These are phyloP conservation scores for Metschnikowia aberdeeniae DNA, from an alignment of 805 yeast species.

Conservation along the genomic window DNA sequence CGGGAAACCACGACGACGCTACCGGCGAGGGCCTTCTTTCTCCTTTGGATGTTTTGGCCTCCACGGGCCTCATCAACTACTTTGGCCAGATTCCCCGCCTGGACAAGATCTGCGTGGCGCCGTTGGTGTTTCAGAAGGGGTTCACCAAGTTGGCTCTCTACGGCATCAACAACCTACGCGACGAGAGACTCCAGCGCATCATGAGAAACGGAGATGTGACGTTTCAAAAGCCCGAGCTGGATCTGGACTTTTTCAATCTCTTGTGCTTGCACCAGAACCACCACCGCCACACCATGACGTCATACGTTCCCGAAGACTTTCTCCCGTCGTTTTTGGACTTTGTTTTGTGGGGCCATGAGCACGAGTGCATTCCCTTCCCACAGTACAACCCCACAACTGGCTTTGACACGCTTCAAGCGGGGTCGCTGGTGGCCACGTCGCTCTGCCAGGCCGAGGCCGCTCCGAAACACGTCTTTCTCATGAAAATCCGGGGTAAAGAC, in stretches of 20 bases:
- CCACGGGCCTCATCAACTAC: conserved; percentile 81
- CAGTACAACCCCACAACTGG: conserved; percentile 54
- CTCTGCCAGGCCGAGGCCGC: conserved; percentile 79
- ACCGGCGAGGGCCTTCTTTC: conserved; percentile 80
- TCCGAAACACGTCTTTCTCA: conserved; percentile 67
- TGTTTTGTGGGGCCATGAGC: conserved; percentile 97
- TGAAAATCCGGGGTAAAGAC: conserved; percentile 58
- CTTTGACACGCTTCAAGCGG: conserved; percentile 84
- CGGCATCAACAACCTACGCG: conserved; percentile 85
- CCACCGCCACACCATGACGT: conserved; percentile 71
- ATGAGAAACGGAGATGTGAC: conserved; percentile 77
- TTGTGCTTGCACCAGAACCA: conserved; percentile 93
- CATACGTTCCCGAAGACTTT: conserved; percentile 79
- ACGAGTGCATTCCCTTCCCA: conserved; percentile 80
- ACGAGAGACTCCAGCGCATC: conserved; percentile 79
- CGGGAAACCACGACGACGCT: conserved; percentile 97
- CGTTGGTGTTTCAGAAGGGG: conserved; percentile 81
- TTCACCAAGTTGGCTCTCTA: conserved; percentile 76
- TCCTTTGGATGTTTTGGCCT: conserved; percentile 81
- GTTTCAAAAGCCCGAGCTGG: conserved; percentile 64
- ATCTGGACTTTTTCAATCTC: conserved; percentile 75
- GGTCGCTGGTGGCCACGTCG: conserved; percentile 91
- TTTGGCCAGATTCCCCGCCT: conserved; percentile 78
- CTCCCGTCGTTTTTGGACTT: conserved; percentile 79
- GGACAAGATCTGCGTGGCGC: conserved; percentile 69